phyloP scores from a whole-genome alignment of 2,329 filamentous ascomycete genomes.

The Colletotrichum sp. region DNA sequence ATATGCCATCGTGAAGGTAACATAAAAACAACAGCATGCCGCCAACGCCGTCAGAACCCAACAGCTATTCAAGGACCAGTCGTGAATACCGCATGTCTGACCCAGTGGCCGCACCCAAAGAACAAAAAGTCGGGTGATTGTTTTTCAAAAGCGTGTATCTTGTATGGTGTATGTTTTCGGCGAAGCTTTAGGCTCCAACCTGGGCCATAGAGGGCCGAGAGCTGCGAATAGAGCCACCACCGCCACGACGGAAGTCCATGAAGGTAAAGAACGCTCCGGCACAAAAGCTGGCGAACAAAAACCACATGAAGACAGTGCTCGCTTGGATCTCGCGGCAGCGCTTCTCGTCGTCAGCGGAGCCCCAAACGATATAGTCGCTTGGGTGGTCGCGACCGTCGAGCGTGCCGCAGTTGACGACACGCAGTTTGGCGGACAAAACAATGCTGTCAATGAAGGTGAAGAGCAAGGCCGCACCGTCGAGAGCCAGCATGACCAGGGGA shows the following conservation, averaged over 20 bases:
- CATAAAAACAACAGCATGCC: neutral
- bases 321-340: constrained; percentile 80
- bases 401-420: constrained; percentile 68
- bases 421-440: constrained; percentile 72
- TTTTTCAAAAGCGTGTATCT: neutral
- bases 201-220: constrained; percentile 61
- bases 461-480: constrained; percentile 65
- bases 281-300: constrained; percentile 69
- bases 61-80: neutral
- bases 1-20: constrained; percentile 14
- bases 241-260: constrained; percentile 55
- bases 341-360: constrained; percentile 62
- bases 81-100: neutral
- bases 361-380: constrained; percentile 65
- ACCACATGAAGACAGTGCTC: constrained; percentile 78
- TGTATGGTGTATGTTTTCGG: neutral
- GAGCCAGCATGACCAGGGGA: constrained; percentile 55
- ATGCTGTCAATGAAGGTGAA: constrained; percentile 76
- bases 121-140: neutral
- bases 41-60: constrained; percentile 5
- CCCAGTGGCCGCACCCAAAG: neutral
- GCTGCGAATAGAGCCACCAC: constrained; percentile 47
- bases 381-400: constrained; percentile 33
- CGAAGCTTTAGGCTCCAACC: constrained; percentile 48
- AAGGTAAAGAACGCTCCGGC: constrained; percentile 62